phyloP scores from a whole-genome alignment of 257 asterid species.

The Fraxinus anomala region DNA sequence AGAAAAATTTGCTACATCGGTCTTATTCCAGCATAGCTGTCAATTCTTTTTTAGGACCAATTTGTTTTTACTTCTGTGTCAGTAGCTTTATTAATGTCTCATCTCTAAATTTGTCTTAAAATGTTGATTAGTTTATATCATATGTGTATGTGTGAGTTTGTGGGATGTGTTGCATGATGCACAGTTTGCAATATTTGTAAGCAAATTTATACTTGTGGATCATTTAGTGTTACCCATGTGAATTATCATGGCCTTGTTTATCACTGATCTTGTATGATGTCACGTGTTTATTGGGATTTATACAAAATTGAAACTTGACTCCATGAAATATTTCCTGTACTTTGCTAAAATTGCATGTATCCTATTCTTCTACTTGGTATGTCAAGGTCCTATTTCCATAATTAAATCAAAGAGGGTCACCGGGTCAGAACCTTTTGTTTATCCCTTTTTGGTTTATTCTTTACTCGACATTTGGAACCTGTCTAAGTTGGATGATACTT shows the following conservation, averaged over 20 bases:
- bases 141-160: not conserved
- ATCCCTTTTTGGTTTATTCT: not conserved
- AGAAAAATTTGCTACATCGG: conserved; percentile 10
- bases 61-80: conserved; percentile 4
- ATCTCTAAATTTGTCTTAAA: not conserved
- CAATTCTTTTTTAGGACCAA: not conserved
- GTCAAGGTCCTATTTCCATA: not conserved
- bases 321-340: not conserved
- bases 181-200: not conserved
- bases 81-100: not conserved
- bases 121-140: not conserved
- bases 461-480: not conserved
- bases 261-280: conserved; percentile 9
- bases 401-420: not conserved
- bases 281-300: not conserved
- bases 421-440: not conserved
- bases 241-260: conserved; percentile 20
- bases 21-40: not conserved
- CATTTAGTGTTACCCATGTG: not conserved
- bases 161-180: not conserved
- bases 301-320: not conserved
- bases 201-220: not conserved
- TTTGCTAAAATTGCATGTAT: not conserved
- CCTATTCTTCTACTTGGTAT: not conserved
- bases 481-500: not conserved